Percentiles rank a stretch among this genome's conserved stretches.
phyloP scores from a whole-genome alignment of 768 basidiomycete genomes.

The Lactarius quietus region DNA sequence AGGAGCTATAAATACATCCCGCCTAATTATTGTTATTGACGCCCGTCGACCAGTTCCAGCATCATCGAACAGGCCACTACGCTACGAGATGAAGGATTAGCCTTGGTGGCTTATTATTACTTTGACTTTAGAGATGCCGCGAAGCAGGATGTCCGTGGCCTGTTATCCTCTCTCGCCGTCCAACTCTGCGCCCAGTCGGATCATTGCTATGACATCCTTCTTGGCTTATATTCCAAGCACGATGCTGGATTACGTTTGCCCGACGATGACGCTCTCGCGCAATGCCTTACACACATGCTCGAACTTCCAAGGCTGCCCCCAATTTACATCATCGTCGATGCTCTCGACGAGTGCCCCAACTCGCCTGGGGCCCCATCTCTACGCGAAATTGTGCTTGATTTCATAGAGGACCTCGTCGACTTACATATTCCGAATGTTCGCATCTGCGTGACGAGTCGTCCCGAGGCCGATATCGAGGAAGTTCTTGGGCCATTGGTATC shows the following conservation, averaged over 20 bases:
- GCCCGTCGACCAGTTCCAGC: neutral
- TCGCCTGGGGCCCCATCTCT: neutral
- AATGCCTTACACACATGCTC: neutral
- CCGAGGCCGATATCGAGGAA: neutral
- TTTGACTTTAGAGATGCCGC: conserved; percentile 10
- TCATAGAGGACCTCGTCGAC: neutral
- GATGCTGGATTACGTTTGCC: neutral
- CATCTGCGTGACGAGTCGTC: conserved; percentile 9
- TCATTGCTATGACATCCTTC: conserved; percentile 1
- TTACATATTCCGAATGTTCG: neutral
- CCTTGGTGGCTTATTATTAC: conserved; percentile 15
- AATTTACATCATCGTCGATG: conserved; percentile 6
- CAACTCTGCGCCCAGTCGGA: conserved; percentile 11
- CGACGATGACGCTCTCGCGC: neutral
- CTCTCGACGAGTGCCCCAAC: conserved; percentile 8
- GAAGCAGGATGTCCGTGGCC: conserved; percentile 6
- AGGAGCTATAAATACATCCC: too few species aligned
- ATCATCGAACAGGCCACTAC: neutral
- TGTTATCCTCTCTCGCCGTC: conserved; percentile 10
- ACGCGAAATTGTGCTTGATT: neutral
- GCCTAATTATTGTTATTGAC: neutral
- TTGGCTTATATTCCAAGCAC: neutral
- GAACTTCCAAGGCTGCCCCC: neutral
- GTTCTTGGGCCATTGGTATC: neutral
- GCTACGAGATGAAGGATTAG: neutral